These are phyloP conservation scores for Ophiostoma piceae DNA, from an alignment of 2,329 filamentous ascomycete genomes.

Conservation along the genomic window DNA sequence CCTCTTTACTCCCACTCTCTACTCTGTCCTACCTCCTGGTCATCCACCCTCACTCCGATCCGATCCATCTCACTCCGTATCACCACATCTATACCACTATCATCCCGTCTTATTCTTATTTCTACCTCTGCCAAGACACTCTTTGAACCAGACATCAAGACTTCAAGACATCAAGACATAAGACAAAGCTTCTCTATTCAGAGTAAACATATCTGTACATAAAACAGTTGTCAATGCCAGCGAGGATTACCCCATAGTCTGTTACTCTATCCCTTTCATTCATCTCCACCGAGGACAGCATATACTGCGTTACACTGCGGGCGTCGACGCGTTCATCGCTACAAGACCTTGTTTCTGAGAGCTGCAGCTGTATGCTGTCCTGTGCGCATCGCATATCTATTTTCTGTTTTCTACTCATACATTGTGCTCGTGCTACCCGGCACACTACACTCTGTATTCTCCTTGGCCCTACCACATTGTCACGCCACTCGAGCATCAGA, in stretches of 20 bases:
- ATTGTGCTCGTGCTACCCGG: not conserved
- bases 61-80: not conserved
- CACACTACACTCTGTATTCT: not conserved
- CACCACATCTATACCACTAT: not conserved
- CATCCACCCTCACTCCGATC: not conserved
- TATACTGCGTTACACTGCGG: slow-evolving; percentile 19
- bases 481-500: not conserved
- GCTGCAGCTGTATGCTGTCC: not conserved
- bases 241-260: slow-evolving; percentile 3
- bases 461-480: not conserved
- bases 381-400: not conserved
- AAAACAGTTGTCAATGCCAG: not conserved
- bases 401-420: not conserved
- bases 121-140: not conserved
- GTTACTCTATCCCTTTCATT: not conserved
- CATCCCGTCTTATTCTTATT: not conserved
- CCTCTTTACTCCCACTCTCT: not conserved
- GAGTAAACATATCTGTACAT: not conserved
- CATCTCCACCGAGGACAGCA: slow-evolving; percentile 10
- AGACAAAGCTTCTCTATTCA: not conserved
- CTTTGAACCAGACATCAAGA: not conserved
- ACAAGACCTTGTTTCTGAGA: not conserved
- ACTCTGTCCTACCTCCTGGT: not conserved
- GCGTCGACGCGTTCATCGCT: not conserved
- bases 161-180: not conserved